Base-by-base conservation (phyloP, 306 rosid genomes). In the Alnus rubra region DNA sequence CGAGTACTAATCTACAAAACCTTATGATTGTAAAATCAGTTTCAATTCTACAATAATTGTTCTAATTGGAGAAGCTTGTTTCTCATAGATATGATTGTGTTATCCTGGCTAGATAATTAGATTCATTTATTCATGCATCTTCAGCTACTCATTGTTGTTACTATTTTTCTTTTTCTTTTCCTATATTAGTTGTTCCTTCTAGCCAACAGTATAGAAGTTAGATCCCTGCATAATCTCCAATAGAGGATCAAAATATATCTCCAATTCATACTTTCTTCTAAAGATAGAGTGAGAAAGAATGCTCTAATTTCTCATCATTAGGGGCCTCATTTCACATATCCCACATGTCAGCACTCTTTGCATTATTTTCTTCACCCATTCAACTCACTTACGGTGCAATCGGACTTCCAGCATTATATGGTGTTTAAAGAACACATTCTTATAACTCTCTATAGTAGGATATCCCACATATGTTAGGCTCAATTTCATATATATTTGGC, bases 31-130 rank as follows among this genome's bases (percentile, higher is more conserved):
- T 75, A 70, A 63, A 54, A 74, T 64, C 28, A 71, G 47, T 58
- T 58, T 19, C 14, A 45, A 35, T 39, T 31, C 62, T 53, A 62
- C 75, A 52, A 67, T 81, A 65, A 35, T 42, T 39, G 75, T 56
- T 82, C 75, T 62, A 68, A 53, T 76, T 12, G 35, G 77, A 82
- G 50, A 58, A 59, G 70, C 48, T 64, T 64, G 47, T 64, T 15
- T 64, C 70, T 64, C 45, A 13, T 14, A 33, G n/a, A 14, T 16
- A 35, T 63, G 48, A 11, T 13, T 64, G n/a, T 16, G 45, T 7
- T 64, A 2, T 6, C 2, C 2, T n/a, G 7, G 23, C 7, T n/a
- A 55, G 62, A n/a, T 13, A 55, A 55, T n/a, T 55, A 55, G 23
- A 64, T 35, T 37, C 70, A 59, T 64, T 14, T 35, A 15, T 31